A percentile compares a stretch with the other conserved stretches of the same genome.
Conservation (phyloP, 768 basidiomycete species). For the Leucosporidium creatinivorum region DNA sequence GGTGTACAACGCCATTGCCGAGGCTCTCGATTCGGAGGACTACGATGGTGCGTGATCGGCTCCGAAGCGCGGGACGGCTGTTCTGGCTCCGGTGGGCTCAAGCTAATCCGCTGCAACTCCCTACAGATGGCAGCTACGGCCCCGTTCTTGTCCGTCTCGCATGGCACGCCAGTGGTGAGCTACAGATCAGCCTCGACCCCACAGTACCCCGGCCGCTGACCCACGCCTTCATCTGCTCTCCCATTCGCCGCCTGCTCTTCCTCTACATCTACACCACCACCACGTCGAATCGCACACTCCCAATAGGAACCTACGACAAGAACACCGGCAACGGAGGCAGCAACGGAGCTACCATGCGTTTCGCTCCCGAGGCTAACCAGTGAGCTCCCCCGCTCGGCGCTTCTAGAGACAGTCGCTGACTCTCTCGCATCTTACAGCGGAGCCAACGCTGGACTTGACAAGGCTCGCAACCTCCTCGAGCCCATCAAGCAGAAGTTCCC, state of each 20-base stretch:
- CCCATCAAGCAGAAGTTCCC: constrained; percentile 70
- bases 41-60: constrained; percentile 66
- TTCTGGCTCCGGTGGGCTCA: not conserved
- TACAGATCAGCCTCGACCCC: not conserved
- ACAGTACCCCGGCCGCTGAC: too few relatives aligned
- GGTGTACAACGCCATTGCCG: constrained; percentile 87
- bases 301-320: constrained; percentile 25
- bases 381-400: too few relatives aligned
- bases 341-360: constrained; percentile 99
- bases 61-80: not conserved
- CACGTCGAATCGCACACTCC: too few relatives aligned
- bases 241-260: too few relatives aligned
- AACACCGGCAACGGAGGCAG: constrained; percentile 49
- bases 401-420: not conserved
- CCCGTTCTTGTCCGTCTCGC: constrained; percentile 38
- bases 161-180: constrained; percentile 31
- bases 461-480: constrained; percentile 78
- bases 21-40: constrained; percentile 47
- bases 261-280: too few relatives aligned
- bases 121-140: constrained; percentile 67
- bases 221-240: too few relatives aligned
- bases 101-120: constrained; percentile 7
- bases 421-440: constrained; percentile 36
- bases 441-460: constrained; percentile 72
- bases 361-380: constrained; percentile 77